Evolutionary conservation across 176 grass and related monocot species (phyloP), one percentile per base, ranked within the genome.

Genomic region (Phoenix roebelenii): DNA sequence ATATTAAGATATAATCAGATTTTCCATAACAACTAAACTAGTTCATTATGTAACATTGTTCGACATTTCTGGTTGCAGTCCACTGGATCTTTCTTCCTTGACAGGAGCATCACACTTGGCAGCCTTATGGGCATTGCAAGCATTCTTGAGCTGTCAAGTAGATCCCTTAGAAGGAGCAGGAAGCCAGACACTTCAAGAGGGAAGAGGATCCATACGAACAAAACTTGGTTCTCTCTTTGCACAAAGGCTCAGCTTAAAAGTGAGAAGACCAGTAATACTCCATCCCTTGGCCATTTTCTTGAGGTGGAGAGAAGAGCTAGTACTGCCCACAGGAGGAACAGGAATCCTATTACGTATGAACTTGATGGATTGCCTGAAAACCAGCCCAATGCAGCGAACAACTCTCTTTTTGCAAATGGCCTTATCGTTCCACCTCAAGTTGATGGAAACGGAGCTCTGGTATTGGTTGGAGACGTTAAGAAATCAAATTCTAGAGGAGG

Each of bases 121-220:
- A 73, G 59, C 70, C 70, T 73, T 25, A 73, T 73, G 15, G 70
- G 70, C 59, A 73, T 73, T 16, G 53, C 49, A 16, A 53, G 58
- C 57, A 60, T 72, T 57, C n/a, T 73, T 19, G 70, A 73, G 18
- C 59, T 63, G n/a, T 63, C 70, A 0, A 63, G 18, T 50, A 52
- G 58, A 18, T 55, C 59, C 19, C 58, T 55, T 19, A 29, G 59
- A 26, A 52, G 70, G 50, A 61, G 69, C 50, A 35, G 18, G 24
- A 49, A 16, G 9, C 61, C 9, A 14, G 23, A 70, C 22, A 58
- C 12, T 18, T 16, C 70, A 12, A 63, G 59, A n/a, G 28, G 14
- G 57, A 73, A 55, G 51, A 73, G 24, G 18, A 63, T 18, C 18
- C 18, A 24, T 12, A 63, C n/a, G 50, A 20, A 50, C 51, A 63